Evolutionary conservation across 257 asterid species (phyloP).

Genomic region (Lantana camara): DNA sequence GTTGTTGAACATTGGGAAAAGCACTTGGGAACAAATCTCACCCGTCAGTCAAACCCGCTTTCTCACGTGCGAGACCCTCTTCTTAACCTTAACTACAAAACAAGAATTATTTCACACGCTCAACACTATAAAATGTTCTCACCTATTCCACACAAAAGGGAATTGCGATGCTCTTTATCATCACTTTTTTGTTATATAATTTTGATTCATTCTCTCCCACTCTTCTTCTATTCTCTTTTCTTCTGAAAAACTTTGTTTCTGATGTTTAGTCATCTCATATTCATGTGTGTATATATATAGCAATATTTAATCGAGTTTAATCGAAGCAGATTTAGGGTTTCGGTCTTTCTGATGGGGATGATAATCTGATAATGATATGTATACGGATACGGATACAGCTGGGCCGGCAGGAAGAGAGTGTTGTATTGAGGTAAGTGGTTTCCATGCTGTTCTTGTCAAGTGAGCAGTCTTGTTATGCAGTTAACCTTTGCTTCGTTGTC

Average conservation of each 20-base stretch:
- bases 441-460: conserved; percentile 64
- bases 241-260: too few species aligned
- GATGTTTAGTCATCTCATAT: too few species aligned
- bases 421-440: conserved; percentile 45
- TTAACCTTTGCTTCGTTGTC: conserved; percentile 68
- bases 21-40: conserved; percentile 14
- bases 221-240: too few species aligned
- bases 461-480: conserved; percentile 49
- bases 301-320: too few species aligned
- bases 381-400: neutral
- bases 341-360: neutral
- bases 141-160: neutral
- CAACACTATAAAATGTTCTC: conserved; percentile 1
- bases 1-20: neutral
- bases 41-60: conserved; percentile 34
- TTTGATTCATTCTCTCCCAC: too few species aligned
- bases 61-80: conserved; percentile 7
- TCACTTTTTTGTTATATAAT: too few species aligned
- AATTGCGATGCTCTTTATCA: too few species aligned
- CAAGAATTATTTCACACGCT: conserved; percentile 4
- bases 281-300: too few species aligned
- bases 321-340: neutral
- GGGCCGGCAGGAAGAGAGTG: neutral
- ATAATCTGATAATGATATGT: neutral
- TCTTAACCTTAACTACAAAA: neutral